Conservation (phyloP, 768 basidiomycete genomes). For the Termitomyces sp. region DNA sequence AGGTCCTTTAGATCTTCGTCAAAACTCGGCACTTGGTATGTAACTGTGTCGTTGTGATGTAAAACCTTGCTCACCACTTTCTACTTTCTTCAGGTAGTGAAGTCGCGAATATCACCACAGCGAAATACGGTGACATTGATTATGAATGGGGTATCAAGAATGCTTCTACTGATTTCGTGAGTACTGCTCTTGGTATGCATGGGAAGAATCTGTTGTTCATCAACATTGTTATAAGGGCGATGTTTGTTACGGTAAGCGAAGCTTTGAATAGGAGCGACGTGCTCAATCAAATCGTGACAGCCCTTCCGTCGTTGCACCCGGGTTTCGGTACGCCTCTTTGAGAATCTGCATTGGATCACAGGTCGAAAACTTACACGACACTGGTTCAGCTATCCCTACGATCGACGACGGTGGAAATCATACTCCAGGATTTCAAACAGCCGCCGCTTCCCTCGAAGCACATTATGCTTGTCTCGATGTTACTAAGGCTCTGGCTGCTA, state of each 20-base stretch:
- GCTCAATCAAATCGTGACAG: slow-evolving; percentile 17
- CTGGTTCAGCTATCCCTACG: slow-evolving; percentile 64
- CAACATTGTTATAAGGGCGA: slow-evolving; percentile 46
- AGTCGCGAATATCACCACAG: slow-evolving; percentile 58
- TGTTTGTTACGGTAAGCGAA: slow-evolving; percentile 58
- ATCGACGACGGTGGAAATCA: slow-evolving; percentile 71
- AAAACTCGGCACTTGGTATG: slow-evolving; percentile 39
- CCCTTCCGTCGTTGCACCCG: slow-evolving; percentile 67
- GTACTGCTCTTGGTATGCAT: slow-evolving; percentile 17
- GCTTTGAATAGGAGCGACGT: neutral
- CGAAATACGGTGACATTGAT: slow-evolving; percentile 57
- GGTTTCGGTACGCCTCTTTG: slow-evolving; percentile 48
- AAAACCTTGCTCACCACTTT: neutral
- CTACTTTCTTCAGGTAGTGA: slow-evolving; percentile 43
- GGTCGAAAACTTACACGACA: neutral
- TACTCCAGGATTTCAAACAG: slow-evolving; percentile 56
- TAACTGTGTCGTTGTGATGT: neutral
- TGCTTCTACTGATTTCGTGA: slow-evolving; percentile 82
- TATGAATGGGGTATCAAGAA: slow-evolving; percentile 61
- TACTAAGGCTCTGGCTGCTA: slow-evolving; percentile 66
- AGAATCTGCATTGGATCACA: neutral
- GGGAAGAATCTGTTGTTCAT: neutral
- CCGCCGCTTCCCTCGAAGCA: slow-evolving; percentile 54
- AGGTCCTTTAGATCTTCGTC: slow-evolving; percentile 17
- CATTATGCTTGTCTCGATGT: slow-evolving; percentile 66